These are phyloP conservation scores for Marsdenia floribunda DNA, from an alignment of 257 asterid genomes.

Conservation along the genomic window DNA sequence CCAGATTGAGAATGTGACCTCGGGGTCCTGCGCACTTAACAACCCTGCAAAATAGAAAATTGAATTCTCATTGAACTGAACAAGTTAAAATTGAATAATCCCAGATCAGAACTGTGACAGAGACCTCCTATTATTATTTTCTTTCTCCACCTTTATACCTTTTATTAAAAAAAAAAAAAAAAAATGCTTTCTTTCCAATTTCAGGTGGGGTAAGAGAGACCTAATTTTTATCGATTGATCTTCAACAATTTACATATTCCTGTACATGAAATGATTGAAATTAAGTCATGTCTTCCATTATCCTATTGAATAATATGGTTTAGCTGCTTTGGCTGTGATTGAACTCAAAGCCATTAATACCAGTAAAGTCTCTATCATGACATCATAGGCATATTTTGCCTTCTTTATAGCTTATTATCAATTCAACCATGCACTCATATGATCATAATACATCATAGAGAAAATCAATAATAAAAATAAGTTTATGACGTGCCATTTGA, in stretches of 20 bases:
- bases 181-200: neutral
- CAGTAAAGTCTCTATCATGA: neutral
- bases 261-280: neutral
- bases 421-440: neutral
- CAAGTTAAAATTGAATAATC: neutral
- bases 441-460: neutral
- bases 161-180: neutral
- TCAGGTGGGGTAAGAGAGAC: too few species aligned
- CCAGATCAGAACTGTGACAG: neutral
- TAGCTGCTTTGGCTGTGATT: neutral
- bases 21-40: conserved; percentile 64
- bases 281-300: neutral
- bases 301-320: neutral
- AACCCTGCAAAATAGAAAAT: conserved; percentile 47
- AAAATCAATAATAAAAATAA: neutral
- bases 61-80: neutral
- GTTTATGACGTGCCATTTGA: neutral
- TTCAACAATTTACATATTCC: neutral
- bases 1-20: conserved; percentile 90
- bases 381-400: neutral
- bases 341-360: conserved; percentile 1
- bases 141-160: neutral
- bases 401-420: neutral
- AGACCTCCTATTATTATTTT: neutral
- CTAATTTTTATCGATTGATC: neutral